A percentile compares a stretch with the other conserved stretches of the same genome.
Evolutionary conservation across 306 rosid genomes (phyloP).

Genomic region (Quercus aquifolioides): DNA sequence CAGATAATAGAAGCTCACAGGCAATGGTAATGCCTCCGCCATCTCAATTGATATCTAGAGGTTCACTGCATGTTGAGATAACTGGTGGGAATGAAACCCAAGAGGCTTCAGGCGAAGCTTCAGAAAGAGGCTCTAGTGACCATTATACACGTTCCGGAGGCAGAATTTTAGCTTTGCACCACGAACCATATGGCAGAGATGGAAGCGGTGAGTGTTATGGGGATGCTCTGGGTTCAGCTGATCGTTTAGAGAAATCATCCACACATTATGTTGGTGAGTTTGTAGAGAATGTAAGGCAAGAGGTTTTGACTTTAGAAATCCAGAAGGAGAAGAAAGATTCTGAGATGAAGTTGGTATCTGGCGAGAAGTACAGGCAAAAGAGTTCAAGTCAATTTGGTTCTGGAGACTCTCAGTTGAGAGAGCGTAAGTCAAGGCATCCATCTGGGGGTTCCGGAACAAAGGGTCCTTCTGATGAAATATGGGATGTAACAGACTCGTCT

Average conservation of each 20-base stretch:
- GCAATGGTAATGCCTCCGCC: slow-evolving; percentile 47
- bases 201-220: slow-evolving; percentile 31
- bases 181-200: slow-evolving; percentile 30
- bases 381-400: slow-evolving; percentile 26
- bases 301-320: slow-evolving; percentile 48
- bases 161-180: slow-evolving; percentile 34
- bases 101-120: slow-evolving; percentile 36
- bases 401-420: slow-evolving; percentile 41
- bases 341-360: slow-evolving; percentile 31
- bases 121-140: slow-evolving; percentile 52
- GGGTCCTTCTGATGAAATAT: slow-evolving; percentile 80
- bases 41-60: slow-evolving; percentile 47
- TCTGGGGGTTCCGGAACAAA: slow-evolving; percentile 61
- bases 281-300: slow-evolving; percentile 50
- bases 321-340: slow-evolving; percentile 33
- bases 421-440: slow-evolving; percentile 37
- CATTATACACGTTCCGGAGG: slow-evolving; percentile 28
- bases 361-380: slow-evolving; percentile 27
- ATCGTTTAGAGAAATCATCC: slow-evolving; percentile 57
- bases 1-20: slow-evolving; percentile 39
- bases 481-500: slow-evolving; percentile 60
- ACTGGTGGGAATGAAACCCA: slow-evolving; percentile 31
- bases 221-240: slow-evolving; percentile 69
- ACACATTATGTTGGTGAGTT: slow-evolving; percentile 61
- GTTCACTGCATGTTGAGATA: slow-evolving; percentile 26